Base-by-base conservation (phyloP, 1,284 basidiomycete species). In the Abortiporus biennis region DNA sequence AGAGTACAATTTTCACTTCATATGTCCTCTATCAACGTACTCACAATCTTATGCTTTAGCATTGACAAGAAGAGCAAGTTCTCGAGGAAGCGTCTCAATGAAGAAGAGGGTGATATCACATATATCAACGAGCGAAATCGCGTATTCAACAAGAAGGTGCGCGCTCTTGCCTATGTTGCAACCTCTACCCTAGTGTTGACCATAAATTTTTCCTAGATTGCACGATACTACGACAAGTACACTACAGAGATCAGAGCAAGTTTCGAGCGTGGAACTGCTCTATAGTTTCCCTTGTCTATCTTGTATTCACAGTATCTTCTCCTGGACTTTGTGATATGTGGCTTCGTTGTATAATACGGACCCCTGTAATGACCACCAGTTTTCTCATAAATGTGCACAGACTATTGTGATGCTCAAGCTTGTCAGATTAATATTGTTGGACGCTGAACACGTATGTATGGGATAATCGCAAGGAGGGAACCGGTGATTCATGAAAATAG, bases 61-160 rank as follows among this genome's bases (percentile, higher is more conserved):
- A 78, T 92, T 50, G 88, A 92, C 66, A 88, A 89, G 68, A 84
- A 88, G 59, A 74, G 79, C 58, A 94, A 90, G 58, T 85, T 91
- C 66, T 90, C 86, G 27, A 73, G 93, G 50, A 90, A 92, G 64
- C 78, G 92, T 46, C 71, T 72, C 59, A 93, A 95, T 66, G 92
- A 97, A 56, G 85, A 88, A 40, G 86, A 95, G 49, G 92, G 88
- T 43, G 92, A 97, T 53, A 90, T 99, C 63, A 98, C 92, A 11
- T 99, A 99, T 61, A 99, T 99, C 80, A 99, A 99, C 73, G 92
- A 97, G 63, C 84, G 86, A 63, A 99, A 99, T 70, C 85, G 91
- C 56, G 91, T 95, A 41, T 99, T 98, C 76, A 99, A 98, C 80
- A 94, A 94, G 70, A 99, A 97, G 84, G 88, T 85, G 23, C n/a